Evolutionary conservation across 1,139 yeast genomes (phyloP), one percentile per base, ranked within the genome.

Genomic region (Trichomonascaceae sp.): DNA sequence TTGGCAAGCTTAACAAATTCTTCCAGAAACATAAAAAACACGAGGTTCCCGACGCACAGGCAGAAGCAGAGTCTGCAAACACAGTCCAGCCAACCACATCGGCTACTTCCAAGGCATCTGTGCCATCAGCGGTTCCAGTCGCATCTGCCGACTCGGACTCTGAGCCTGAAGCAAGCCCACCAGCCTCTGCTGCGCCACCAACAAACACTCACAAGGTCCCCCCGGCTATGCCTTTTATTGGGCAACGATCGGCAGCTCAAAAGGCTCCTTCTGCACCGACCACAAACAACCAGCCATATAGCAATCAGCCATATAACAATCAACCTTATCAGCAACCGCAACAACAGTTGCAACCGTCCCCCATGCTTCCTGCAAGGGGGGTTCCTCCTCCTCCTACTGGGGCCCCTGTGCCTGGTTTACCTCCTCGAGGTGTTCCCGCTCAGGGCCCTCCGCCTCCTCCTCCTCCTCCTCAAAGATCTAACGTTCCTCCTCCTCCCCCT

Each of bases 151-250:
- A 47, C 9, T 37, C 47, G 16, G 43, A 47, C 1, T 40, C 45
- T 8, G 35, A 46, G 4, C 37, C 48, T 9, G 29, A 26, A 27
- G 25, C 45, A 13, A 34, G 42, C 22, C 33, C 40, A 2, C 28
- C 40, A 6, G 33, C 42, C 45, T 26, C 59, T 48, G 60, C 62
- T 6, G 59, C 64, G 16, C 59, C 62, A 5, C 63, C 66, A 5
- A 57, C 63, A 13, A 52, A 57, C 29, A 52, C 62, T 17, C 57
- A 56, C 36, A 54, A 50, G 22, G 55, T 44, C 3, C 56, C 56
- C 4, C 54, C 56, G 17, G 48, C 55, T 16, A 50, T 50, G 55
- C 52, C 55, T 5, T 50, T 46, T 34, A 50, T 50, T 36, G 55
- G 55, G 14, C 43, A 46, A 22, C 41, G 42, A 17, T 50, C 42